Percentiles rank a stretch among this genome's conserved stretches.
phyloP scores from a whole-genome alignment of 23 red algal species.

The Agarophyton chilense region DNA sequence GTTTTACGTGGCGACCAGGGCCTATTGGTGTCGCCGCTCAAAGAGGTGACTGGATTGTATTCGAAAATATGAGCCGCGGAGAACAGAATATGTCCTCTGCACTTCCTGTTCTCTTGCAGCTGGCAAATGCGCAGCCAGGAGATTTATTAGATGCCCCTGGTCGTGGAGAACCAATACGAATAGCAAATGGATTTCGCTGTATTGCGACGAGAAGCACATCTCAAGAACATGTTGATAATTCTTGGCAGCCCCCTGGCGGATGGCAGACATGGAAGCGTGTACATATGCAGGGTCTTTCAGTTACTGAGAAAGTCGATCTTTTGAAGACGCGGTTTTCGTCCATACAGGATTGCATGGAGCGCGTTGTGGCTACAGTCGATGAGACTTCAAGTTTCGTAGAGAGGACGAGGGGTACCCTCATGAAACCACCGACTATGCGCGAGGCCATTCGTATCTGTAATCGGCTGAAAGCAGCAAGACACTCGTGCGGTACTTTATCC shows the following conservation, averaged over 20 bases:
- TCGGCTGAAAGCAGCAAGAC: slow-evolving; percentile 31
- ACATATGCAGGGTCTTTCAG: slow-evolving; percentile 29
- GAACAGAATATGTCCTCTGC: slow-evolving; percentile 18
- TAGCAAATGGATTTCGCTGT: slow-evolving; percentile 75
- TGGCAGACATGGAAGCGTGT: slow-evolving; percentile 60
- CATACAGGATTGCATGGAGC: slow-evolving; percentile 49
- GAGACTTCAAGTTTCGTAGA: not conserved
- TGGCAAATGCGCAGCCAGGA: slow-evolving; percentile 62
- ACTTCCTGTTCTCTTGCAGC: slow-evolving; percentile 40
- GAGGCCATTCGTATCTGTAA: slow-evolving; percentile 70
- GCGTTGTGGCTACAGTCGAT: slow-evolving; percentile 46
- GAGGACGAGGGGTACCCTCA: not conserved
- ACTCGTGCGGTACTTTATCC: not conserved
- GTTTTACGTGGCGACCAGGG: slow-evolving; percentile 87
- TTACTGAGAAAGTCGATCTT: slow-evolving; percentile 30
- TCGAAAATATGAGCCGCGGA: slow-evolving; percentile 71
- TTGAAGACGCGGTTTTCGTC: slow-evolving; percentile 45
- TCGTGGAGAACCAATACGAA: slow-evolving; percentile 45
- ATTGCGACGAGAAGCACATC: slow-evolving; percentile 73
- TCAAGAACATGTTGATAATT: slow-evolving; percentile 8
- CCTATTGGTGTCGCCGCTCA: slow-evolving; percentile 84
- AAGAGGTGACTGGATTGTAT: slow-evolving; percentile 76
- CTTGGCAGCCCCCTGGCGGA: slow-evolving; percentile 70
- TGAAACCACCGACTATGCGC: slow-evolving; percentile 29
- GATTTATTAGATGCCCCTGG: slow-evolving; percentile 67